phyloP scores from a whole-genome alignment of 2,329 filamentous ascomycete genomes.

The Curvularia lunata region DNA sequence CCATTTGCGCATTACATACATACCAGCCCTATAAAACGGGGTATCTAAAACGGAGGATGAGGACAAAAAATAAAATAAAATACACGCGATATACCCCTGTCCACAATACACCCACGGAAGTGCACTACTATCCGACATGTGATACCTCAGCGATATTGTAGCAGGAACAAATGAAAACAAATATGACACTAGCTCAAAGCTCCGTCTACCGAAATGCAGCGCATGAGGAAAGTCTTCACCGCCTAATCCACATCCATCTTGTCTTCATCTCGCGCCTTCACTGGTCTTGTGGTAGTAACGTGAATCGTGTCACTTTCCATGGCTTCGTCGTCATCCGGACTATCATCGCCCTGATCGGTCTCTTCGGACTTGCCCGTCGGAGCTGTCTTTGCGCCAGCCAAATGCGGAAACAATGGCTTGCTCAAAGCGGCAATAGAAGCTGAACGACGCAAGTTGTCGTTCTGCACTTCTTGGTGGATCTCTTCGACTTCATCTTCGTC shows the following conservation, averaged over 20 bases:
- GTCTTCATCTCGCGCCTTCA: conserved; percentile 1
- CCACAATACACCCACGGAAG: not conserved
- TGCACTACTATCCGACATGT: not conserved
- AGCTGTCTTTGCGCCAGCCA: conserved; percentile 14
- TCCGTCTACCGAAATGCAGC: not conserved
- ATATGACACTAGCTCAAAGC: not conserved
- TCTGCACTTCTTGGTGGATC: conserved; percentile 35
- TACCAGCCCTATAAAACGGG: not conserved
- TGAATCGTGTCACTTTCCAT: not conserved
- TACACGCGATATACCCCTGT: not conserved
- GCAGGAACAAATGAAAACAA: not conserved
- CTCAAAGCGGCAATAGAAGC: conserved; percentile 22
- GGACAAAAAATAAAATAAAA: too few species aligned
- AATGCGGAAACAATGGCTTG: conserved; percentile 38
- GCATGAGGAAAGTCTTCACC: not conserved
- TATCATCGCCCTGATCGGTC: not conserved
- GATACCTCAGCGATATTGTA: not conserved
- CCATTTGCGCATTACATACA: not conserved
- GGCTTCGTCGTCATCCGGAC: not conserved
- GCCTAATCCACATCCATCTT: conserved; percentile 13
- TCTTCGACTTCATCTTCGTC: conserved; percentile 52
- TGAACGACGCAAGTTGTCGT: conserved; percentile 19
- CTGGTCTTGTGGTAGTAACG: not conserved
- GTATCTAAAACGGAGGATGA: not conserved
- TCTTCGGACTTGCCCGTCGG: conserved; percentile 6